Evolutionary conservation across 2,329 filamentous ascomycete species (phyloP).

Genomic region (Hypoxylon sp.): DNA sequence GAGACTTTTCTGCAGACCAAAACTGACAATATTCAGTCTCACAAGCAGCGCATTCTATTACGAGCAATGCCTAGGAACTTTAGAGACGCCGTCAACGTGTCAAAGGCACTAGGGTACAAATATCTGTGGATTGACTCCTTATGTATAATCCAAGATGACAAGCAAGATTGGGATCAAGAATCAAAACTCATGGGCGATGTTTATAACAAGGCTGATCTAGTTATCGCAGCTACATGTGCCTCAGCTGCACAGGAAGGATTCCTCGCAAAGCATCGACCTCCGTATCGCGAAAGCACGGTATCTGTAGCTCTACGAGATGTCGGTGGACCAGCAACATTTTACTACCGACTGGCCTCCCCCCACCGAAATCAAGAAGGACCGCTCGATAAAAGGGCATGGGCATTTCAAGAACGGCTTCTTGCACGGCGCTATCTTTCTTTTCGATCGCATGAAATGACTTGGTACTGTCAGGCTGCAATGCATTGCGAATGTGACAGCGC

Average conservation of each 20-base stretch:
- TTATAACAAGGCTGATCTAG: constrained; percentile 7
- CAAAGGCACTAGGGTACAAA: constrained; percentile 1
- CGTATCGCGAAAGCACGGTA: constrained; percentile 4
- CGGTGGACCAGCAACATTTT: background rate
- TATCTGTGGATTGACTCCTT: constrained; percentile 18
- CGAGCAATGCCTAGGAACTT: constrained; percentile 7
- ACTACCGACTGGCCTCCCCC: constrained; percentile 1
- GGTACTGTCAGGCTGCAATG: constrained; percentile 7
- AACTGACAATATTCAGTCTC: background rate
- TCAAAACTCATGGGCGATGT: constrained; percentile 4
- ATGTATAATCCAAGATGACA: constrained; percentile 13
- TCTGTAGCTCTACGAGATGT: background rate
- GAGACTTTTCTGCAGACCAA: constrained; percentile 4
- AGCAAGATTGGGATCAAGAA: constrained; percentile 2
- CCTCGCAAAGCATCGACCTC: constrained; percentile 1
- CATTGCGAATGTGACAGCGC: constrained; percentile 14
- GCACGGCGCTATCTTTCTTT: constrained; percentile 10
- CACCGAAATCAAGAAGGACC: constrained; percentile 3
- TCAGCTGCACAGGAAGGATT: background rate
- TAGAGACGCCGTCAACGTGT: constrained; percentile 12
- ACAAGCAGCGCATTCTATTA: constrained; percentile 2
- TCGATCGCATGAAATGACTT: background rate
- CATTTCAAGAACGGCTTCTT: constrained; percentile 16
- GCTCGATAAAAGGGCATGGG: constrained; percentile 5
- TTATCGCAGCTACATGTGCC: constrained; percentile 7